A percentile compares a stretch with the other conserved stretches of the same genome.
Evolutionary conservation across 371 early-diverging fungal species (phyloP).

Genomic region (Ordospora colligata): DNA sequence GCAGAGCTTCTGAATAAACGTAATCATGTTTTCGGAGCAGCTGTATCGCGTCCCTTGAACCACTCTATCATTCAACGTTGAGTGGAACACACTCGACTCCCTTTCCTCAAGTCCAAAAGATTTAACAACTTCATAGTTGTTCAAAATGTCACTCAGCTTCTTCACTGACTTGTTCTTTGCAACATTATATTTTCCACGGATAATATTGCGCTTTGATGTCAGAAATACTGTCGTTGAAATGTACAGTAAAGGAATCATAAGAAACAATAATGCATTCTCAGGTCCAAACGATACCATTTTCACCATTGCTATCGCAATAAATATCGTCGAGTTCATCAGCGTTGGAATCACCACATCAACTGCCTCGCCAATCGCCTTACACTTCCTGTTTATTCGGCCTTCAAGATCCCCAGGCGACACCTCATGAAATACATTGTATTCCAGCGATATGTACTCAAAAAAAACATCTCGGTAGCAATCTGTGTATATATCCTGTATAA

Average conservation of each 20-base stretch:
- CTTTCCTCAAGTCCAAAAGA: constrained; percentile 47
- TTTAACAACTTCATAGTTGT: constrained; percentile 52
- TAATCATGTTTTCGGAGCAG: not conserved
- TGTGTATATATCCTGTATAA: constrained; percentile 38
- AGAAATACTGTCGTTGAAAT: constrained; percentile 10
- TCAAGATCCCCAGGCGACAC: constrained; percentile 46
- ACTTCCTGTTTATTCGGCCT: constrained; percentile 34
- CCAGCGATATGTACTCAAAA: constrained; percentile 28
- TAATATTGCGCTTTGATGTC: constrained; percentile 29
- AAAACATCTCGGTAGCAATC: constrained; percentile 10
- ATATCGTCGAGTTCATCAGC: constrained; percentile 9
- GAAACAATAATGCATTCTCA: constrained; percentile 10
- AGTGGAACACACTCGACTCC: constrained; percentile 33
- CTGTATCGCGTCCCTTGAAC: not conserved
- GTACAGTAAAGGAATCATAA: constrained; percentile 30
- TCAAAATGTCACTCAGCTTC: constrained; percentile 36
- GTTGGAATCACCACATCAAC: constrained; percentile 25
- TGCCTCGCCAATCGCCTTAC: constrained; percentile 37
- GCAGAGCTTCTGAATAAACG: not conserved
- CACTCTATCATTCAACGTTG: constrained; percentile 7
- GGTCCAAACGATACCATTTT: not conserved
- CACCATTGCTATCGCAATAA: not conserved
- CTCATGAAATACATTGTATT: constrained; percentile 27
- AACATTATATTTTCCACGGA: constrained; percentile 29
- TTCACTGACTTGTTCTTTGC: constrained; percentile 7